Evolutionary conservation across 192 early-diverging fungal genomes (phyloP), one percentile per base, ranked within the genome.

Genomic region (Entomortierella beljakovae): DNA sequence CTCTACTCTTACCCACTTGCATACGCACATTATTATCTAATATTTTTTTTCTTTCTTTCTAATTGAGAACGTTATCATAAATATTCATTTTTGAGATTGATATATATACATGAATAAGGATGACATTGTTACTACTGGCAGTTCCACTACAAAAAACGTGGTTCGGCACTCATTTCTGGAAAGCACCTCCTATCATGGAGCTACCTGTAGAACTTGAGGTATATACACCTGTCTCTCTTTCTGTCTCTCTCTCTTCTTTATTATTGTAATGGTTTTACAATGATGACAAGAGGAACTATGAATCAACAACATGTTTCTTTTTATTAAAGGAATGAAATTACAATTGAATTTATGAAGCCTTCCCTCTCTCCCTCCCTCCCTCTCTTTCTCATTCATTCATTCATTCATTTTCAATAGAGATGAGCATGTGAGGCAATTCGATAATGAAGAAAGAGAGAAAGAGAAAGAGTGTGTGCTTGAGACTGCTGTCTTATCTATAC

Each of bases 201-300:
- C 57, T 79, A 13, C 75, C 67, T 15, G 62, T 79, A 20, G 75
- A 79, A n/a, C 67, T 79, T 18, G 75, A 79, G 75, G 75, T 79
- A 68, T 33, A 18, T 29, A 54, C 6, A 28, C 31, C 40, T 7
- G 20, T 25, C 35, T 31, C 2, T 15, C 9, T 23, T 51, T 29
- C 9, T 31, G 25, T 26, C 43, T 31, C 32, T 9, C 33, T 55
- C 18, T 22, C 11, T n/a, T n/a, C 25, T 22, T 20, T 32, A 46
- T 10, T 43, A 25, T 32, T 49, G n/a, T n/a, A 37, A 37, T 49
- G 7, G 0, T 32, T 2, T 15, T 6, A 0, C 11, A 2, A 51
- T 22, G 3, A 3, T 25, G 25, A 2, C 37, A 42, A 33, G 5
- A 18, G 2, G 4, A 59, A 33, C n/a, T 35, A 18, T 15, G 7